Evolutionary conservation across 148 eudicot species (phyloP).

Genomic region (Arbutus unedo): DNA sequence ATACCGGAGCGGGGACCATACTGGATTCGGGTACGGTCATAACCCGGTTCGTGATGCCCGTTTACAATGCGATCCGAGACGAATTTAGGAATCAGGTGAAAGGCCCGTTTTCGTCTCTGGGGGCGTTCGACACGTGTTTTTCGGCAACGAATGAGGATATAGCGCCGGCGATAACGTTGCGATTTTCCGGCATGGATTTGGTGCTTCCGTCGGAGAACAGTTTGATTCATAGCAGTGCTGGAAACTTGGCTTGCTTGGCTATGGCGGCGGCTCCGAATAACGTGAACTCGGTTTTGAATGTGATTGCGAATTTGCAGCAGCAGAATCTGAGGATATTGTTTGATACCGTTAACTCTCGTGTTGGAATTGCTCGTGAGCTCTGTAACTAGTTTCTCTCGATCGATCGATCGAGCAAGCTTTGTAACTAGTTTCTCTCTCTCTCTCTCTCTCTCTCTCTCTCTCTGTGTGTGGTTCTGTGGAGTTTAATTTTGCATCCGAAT

Average conservation of each 20-base stretch:
- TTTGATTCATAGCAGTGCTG: constrained; percentile 74
- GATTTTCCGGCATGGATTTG: constrained; percentile 58
- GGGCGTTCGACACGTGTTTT: constrained; percentile 87
- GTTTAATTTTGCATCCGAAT: neutral
- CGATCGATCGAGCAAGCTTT: constrained; percentile 22
- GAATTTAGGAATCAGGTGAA: constrained; percentile 61
- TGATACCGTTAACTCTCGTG: constrained; percentile 58
- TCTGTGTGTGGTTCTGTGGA: neutral
- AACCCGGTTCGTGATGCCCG: constrained; percentile 66
- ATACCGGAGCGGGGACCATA: constrained; percentile 73
- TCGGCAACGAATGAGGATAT: constrained; percentile 46
- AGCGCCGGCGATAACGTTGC: constrained; percentile 59
- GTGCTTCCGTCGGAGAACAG: constrained; percentile 70
- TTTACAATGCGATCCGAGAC: constrained; percentile 54
- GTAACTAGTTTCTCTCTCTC: constrained; percentile 41
- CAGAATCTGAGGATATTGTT: constrained; percentile 81
- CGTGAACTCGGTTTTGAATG: constrained; percentile 66
- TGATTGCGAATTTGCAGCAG: constrained; percentile 85
- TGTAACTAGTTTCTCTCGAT: constrained; percentile 47
- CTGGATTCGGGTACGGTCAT: constrained; percentile 86
- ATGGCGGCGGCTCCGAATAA: constrained; percentile 68
- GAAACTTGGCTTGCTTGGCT: constrained; percentile 66
- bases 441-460: constrained; percentile 8
- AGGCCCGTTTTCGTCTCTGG: constrained; percentile 63
- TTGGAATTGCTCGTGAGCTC: constrained; percentile 70